These are phyloP conservation scores for Pseudopyricularia javanii DNA, from an alignment of 2,329 filamentous ascomycete species.

Conservation along the genomic window DNA sequence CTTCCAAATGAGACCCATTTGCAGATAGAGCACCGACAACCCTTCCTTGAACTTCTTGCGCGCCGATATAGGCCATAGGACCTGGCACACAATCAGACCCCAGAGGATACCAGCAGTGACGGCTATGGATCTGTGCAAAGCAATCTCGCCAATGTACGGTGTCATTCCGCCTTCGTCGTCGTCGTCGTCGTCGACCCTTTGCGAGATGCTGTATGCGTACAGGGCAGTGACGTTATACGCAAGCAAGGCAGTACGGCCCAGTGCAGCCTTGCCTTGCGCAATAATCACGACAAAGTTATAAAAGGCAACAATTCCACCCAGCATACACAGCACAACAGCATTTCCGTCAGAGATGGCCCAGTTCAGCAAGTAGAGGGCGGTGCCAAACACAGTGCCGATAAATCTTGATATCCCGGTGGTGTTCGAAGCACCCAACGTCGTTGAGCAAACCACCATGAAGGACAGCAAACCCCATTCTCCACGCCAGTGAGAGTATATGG, in stretches of 20 bases:
- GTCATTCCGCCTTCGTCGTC: slow-evolving; percentile 79
- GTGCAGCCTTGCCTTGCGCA: slow-evolving; percentile 69
- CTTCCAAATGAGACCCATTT: slow-evolving; percentile 95
- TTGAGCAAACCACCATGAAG: slow-evolving; percentile 96
- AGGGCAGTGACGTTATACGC: slow-evolving; percentile 93
- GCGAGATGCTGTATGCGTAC: slow-evolving; percentile 83
- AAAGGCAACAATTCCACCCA: slow-evolving; percentile 71
- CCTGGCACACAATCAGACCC: slow-evolving; percentile 79
- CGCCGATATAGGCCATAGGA: slow-evolving; percentile 91
- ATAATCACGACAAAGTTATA: slow-evolving; percentile 87
- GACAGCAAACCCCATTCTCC: slow-evolving; percentile 95
- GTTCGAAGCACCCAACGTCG: slow-evolving; percentile 94
- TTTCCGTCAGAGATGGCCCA: slow-evolving; percentile 72
- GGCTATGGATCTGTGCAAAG: slow-evolving; percentile 73
- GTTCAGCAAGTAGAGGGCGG: slow-evolving; percentile 57
- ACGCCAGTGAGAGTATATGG: slow-evolving; percentile 75
- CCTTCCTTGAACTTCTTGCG: slow-evolving; percentile 81
- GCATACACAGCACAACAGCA: slow-evolving; percentile 60
- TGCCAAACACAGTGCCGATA: slow-evolving; percentile 74
- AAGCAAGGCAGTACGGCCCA: slow-evolving; percentile 86
- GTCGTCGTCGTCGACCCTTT: slow-evolving; percentile 66
- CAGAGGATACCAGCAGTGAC: slow-evolving; percentile 81
- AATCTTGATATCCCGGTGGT: slow-evolving; percentile 83
- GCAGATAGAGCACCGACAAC: slow-evolving; percentile 79
- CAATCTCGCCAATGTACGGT: slow-evolving; percentile 80